A percentile compares a stretch with the other conserved stretches of the same genome.
Evolutionary conservation across 1,139 yeast species (phyloP).

Genomic region (Diutina sp.): DNA sequence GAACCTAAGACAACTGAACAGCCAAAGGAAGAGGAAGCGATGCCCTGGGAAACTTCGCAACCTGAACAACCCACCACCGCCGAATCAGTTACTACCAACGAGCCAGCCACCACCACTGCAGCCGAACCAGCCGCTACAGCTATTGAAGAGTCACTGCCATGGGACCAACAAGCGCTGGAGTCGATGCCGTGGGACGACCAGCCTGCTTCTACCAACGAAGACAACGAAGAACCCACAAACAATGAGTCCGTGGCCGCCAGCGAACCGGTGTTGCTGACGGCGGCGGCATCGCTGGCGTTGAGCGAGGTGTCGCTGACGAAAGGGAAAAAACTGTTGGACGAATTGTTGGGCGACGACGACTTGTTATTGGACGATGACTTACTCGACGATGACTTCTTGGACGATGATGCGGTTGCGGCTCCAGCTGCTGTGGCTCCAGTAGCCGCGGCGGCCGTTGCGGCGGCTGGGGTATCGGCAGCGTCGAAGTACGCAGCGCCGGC

Average conservation of each 20-base stretch:
- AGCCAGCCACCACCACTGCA: neutral
- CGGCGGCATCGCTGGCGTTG: neutral
- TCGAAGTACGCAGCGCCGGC: neutral
- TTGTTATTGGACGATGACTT: constrained; percentile 10
- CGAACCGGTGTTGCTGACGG: neutral
- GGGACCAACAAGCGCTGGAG: constrained; percentile 1
- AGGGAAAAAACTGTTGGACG: constrained; percentile 5
- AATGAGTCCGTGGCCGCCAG: neutral
- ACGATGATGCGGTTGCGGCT: constrained; percentile 6
- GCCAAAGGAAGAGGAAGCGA: neutral
- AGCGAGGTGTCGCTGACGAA: neutral
- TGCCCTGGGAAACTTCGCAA: neutral
- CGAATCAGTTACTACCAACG: neutral
- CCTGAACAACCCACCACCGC: neutral
- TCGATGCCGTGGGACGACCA: constrained; percentile 4
- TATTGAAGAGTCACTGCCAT: neutral
- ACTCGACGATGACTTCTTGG: constrained; percentile 21
- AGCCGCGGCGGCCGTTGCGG: neutral
- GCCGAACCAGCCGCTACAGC: neutral
- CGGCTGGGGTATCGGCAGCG: neutral
- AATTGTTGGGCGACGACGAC: constrained; percentile 26
- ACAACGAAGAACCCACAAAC: neutral
- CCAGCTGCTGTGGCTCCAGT: neutral
- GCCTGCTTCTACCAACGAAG: neutral
- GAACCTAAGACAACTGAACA: neutral